Percentiles rank a stretch among this genome's conserved stretches.
Evolutionary conservation across 164 flowering plant species (phyloP).

Genomic region (Protea cynaroides): DNA sequence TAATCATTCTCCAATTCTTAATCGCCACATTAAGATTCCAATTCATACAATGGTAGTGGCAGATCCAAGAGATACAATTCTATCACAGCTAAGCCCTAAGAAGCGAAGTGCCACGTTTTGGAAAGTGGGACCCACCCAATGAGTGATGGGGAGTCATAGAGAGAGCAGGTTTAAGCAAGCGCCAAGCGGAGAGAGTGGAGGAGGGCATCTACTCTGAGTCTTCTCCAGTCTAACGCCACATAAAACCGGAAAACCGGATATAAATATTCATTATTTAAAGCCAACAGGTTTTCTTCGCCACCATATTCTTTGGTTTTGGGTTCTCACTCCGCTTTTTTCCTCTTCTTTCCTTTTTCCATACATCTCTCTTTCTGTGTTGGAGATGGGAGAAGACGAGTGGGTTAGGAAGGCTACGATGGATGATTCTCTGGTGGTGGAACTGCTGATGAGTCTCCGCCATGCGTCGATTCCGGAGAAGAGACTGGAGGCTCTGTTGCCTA

Average conservation of each 20-base stretch:
- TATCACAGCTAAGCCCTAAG: too few relatives aligned
- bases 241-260: constrained; percentile 8
- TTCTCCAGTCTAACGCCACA: constrained; percentile 11
- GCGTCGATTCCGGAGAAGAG: constrained; percentile 6
- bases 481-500: constrained; percentile 7
- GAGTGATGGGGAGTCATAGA: background rate
- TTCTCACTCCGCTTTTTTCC: constrained; percentile 1
- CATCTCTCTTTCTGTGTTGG: background rate
- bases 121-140: background rate
- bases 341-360: background rate
- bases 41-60: too few relatives aligned
- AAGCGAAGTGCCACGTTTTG: background rate
- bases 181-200: constrained; percentile 1
- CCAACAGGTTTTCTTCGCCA: constrained; percentile 9
- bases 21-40: too few relatives aligned
- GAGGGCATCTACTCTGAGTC: constrained; percentile 10
- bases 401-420: constrained; percentile 41
- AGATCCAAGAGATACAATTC: too few relatives aligned
- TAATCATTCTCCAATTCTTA: too few relatives aligned
- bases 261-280: constrained; percentile 4
- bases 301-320: constrained; percentile 3
- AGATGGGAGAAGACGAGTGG: constrained; percentile 37
- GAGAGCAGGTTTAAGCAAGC: background rate
- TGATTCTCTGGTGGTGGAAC: constrained; percentile 46
- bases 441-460: constrained; percentile 36